A percentile compares a stretch with the other conserved stretches of the same genome.
Conservation (phyloP, 2,329 filamentous ascomycete species). For the Colletotrichum spinosum region DNA sequence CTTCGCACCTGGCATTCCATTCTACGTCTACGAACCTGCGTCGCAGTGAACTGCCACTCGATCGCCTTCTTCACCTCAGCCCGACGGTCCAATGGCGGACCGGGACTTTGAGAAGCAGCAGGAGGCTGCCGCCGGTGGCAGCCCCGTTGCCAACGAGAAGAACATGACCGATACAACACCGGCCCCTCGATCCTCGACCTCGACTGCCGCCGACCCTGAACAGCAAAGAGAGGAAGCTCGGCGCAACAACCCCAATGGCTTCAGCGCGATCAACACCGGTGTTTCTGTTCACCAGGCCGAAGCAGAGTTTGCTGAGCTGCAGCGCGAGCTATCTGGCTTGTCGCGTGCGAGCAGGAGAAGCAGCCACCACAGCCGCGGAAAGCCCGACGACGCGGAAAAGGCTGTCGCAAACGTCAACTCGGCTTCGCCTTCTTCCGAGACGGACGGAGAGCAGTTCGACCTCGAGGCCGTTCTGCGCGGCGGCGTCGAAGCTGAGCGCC, state of each 20-base stretch:
- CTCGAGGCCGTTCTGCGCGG: slow-evolving; percentile 80
- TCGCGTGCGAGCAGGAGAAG: slow-evolving; percentile 62
- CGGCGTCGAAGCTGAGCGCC: slow-evolving; percentile 75
- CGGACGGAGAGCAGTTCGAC: slow-evolving; percentile 74
- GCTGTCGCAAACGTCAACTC: slow-evolving; percentile 48
- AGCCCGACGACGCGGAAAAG: slow-evolving; percentile 69
- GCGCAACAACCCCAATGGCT: slow-evolving; percentile 61
- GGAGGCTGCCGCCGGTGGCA: slow-evolving; percentile 45
- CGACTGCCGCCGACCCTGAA: slow-evolving; percentile 42
- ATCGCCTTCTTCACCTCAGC: slow-evolving; percentile 1
- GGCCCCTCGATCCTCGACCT: slow-evolving; percentile 40
- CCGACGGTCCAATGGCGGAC: slow-evolving; percentile 43
- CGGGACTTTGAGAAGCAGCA: slow-evolving; percentile 44
- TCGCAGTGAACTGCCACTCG: slow-evolving; percentile 1
- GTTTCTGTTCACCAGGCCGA: slow-evolving; percentile 76
- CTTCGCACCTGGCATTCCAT: neutral
- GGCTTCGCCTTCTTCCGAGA: slow-evolving; percentile 51
- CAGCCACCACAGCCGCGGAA: slow-evolving; percentile 43
- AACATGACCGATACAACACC: slow-evolving; percentile 13
- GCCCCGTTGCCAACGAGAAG: slow-evolving; percentile 42
- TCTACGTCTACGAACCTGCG: neutral
- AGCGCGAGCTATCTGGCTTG: slow-evolving; percentile 68
- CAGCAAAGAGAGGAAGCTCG: slow-evolving; percentile 50
- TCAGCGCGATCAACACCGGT: slow-evolving; percentile 55
- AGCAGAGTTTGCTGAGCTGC: slow-evolving; percentile 77